These are phyloP conservation scores for Phaeosphaeriaceae sp. DNA, from an alignment of 2,329 filamentous ascomycete species.

Conservation along the genomic window DNA sequence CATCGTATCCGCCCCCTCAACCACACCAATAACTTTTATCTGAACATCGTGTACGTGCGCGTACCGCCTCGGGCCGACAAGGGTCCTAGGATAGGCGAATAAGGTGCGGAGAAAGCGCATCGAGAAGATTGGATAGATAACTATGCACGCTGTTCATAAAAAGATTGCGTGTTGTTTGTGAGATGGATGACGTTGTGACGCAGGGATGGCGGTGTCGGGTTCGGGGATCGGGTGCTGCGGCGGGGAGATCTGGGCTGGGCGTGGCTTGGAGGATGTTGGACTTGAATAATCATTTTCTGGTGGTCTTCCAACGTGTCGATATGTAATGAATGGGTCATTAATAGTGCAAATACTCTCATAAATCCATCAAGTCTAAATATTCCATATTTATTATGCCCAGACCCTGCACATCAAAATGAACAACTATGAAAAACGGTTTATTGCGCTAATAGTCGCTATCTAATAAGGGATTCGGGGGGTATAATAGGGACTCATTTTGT, in stretches of 20 bases:
- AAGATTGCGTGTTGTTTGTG: no score
- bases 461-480: conserved; percentile 5
- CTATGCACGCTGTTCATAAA: no score
- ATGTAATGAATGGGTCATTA: no score
- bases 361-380: no score
- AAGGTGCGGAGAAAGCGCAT: conserved; percentile 24
- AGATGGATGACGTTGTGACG: not conserved
- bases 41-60: conserved; percentile 40
- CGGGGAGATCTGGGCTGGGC: not conserved
- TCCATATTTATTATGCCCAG: no score
- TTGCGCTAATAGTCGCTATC: not conserved
- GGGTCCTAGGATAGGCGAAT: not conserved
- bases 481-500: conserved; percentile 15
- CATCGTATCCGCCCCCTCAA: conserved; percentile 16
- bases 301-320: not conserved
- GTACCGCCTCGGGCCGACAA: conserved; percentile 20
- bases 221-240: not conserved
- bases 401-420: not conserved
- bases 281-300: not conserved
- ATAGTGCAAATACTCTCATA: no score
- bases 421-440: not conserved
- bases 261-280: not conserved
- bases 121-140: not conserved
- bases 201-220: not conserved
- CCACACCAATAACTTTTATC: conserved; percentile 12